Percentiles rank a stretch among this genome's conserved stretches.
Evolutionary conservation across 2,329 filamentous ascomycete genomes (phyloP).

Genomic region (Diaporthe nobilis): DNA sequence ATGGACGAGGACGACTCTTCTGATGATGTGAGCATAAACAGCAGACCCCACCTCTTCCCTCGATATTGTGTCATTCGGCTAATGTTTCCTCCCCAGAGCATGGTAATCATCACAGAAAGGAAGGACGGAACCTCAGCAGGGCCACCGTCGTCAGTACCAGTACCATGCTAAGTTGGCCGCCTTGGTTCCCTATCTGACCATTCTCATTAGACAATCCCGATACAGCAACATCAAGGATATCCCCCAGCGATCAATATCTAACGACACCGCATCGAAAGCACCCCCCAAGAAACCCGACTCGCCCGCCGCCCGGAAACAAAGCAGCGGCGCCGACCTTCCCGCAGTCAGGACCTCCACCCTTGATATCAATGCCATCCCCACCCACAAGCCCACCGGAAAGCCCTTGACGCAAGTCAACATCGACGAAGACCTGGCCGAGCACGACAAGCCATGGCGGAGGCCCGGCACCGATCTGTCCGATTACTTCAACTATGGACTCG

Average conservation of each 20-base stretch:
- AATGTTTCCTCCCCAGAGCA: conserved; percentile 61
- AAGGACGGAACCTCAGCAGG: conserved; percentile 75
- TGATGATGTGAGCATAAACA: conserved; percentile 55
- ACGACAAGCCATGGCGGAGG: conserved; percentile 94
- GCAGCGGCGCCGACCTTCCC: conserved; percentile 53
- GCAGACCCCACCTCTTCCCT: neutral
- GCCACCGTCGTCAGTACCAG: conserved; percentile 66
- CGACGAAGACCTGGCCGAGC: conserved; percentile 80
- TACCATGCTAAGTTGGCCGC: too few species aligned
- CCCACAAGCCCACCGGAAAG: conserved; percentile 84
- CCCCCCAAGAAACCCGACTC: conserved; percentile 54
- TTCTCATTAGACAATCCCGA: conserved; percentile 64
- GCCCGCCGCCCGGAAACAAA: conserved; percentile 27
- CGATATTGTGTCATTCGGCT: conserved; percentile 12
- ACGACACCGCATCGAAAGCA: conserved; percentile 63
- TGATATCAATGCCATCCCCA: conserved; percentile 85
- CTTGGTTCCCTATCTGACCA: neutral
- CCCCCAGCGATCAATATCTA: conserved; percentile 70
- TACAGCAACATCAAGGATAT: conserved; percentile 78
- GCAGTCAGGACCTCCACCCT: conserved; percentile 85
- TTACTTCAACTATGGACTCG: conserved; percentile 99
- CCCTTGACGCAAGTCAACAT: conserved; percentile 84
- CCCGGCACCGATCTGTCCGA: conserved; percentile 95
- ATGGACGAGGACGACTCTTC: conserved; percentile 69
- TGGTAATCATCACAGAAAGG: conserved; percentile 77